phyloP scores from a whole-genome alignment of 2,329 filamentous ascomycete genomes.

The Neoarthrinium moseri region DNA sequence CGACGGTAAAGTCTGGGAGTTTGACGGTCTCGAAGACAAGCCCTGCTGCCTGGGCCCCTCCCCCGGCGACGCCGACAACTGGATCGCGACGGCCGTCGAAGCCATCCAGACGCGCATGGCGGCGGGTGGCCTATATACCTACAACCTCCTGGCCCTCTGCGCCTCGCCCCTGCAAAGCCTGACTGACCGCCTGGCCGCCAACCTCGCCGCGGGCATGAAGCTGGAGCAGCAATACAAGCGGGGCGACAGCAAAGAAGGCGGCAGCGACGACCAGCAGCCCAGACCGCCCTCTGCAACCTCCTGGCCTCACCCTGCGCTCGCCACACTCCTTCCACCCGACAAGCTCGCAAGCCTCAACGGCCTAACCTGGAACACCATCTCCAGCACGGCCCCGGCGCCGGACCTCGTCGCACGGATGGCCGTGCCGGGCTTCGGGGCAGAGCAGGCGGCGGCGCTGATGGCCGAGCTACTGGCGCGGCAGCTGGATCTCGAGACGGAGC shows the following conservation, averaged over 20 bases:
- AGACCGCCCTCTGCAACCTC: too few relatives aligned
- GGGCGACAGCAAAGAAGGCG: slow-evolving; percentile 26
- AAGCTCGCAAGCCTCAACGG: slow-evolving; percentile 13
- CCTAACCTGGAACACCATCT: slow-evolving; percentile 6
- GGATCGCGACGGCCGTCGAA: slow-evolving; percentile 64
- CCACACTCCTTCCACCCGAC: slow-evolving; percentile 13
- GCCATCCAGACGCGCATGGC: slow-evolving; percentile 68
- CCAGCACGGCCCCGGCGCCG: slow-evolving; percentile 1
- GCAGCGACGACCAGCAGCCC: slow-evolving; percentile 34
- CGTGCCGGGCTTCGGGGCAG: slow-evolving; percentile 9
- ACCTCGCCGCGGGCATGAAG: slow-evolving; percentile 36
- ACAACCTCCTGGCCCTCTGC: slow-evolving; percentile 74
- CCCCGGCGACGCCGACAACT: slow-evolving; percentile 45
- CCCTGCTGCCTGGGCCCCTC: slow-evolving; percentile 62
- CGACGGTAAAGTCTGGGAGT: slow-evolving; percentile 75
- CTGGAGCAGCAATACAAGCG: slow-evolving; percentile 28
- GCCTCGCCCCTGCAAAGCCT: slow-evolving; percentile 59
- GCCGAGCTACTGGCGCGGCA: slow-evolving; percentile 39
- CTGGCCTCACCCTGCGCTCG: slow-evolving; percentile 15
- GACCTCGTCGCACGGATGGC: slow-evolving; percentile 5
- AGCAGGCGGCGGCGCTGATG: slow-evolving; percentile 34
- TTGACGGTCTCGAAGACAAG: slow-evolving; percentile 77
- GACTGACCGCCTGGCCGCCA: slow-evolving; percentile 42
- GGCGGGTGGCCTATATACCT: slow-evolving; percentile 62
- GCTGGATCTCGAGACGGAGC: slow-evolving; percentile 39